Evolutionary conservation across 441 rosid genomes (phyloP), one percentile per base, ranked within the genome.

Genomic region (Populus hybrid): DNA sequence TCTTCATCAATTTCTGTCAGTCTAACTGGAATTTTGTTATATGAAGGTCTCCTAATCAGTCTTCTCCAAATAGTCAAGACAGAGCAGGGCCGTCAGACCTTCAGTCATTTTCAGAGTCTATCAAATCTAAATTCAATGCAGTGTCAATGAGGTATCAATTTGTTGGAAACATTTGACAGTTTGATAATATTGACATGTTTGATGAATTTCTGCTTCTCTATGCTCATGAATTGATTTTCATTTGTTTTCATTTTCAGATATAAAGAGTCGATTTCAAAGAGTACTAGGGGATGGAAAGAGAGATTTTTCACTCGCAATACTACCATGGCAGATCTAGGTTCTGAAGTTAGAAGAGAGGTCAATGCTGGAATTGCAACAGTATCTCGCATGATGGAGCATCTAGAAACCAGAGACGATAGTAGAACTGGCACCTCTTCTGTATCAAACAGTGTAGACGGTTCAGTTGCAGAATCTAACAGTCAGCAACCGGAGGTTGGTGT

Each of bases 1-100:
- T 46, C 9, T 50, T 57, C 71, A 2, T 6, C 1, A 8, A 16
- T 10, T 30, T 36, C 53, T 68, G 32, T 30, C 4, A 30, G 32
- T 30, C 32, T 30, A 30, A 30, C 61, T 28, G 21, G 71, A 32
- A 9, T 77, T 73, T 80, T 71, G 11, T 77, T 73, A 30, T 21
- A 70, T 77, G 78, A 82, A 86, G 94, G 78, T 84, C 91, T 73
- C 85, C 86, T 65, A 82, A 74, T 84, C 93, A 88, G 66, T 86
- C 90, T 79, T 88, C 92, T 67, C 88, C 89, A 71, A 88, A 75
- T 82, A 85, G 79, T 84, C 95, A 91, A 83, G 96, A 93, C 67
- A 88, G 87, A 85, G 98, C 94, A 23, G 98, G 97, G 75, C 95
- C 96, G 69, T 95, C 98, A 3, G 99, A 93, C 30, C 75, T 87